Percentiles rank a stretch among this genome's conserved stretches.
Conservation (phyloP, 164 flowering plant genomes). For the Vitis amurensis region DNA sequence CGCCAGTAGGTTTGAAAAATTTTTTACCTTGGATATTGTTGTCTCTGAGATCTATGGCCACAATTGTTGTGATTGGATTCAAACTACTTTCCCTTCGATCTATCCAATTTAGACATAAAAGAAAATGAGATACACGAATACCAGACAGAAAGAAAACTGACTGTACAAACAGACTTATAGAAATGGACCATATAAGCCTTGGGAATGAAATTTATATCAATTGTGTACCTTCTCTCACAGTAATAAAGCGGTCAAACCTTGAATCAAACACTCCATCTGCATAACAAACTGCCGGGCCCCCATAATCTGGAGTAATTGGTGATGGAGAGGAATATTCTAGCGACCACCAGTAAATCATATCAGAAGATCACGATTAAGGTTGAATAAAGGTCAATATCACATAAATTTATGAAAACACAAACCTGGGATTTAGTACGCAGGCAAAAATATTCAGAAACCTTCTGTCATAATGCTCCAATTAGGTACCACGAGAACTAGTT, state of each 20-base stretch:
- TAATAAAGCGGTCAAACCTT: slow-evolving; percentile 35
- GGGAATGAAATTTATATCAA: background rate
- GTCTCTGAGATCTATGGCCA: slow-evolving; percentile 40
- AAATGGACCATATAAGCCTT: background rate
- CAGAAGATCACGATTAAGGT: no score
- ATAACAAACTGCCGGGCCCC: slow-evolving; percentile 36
- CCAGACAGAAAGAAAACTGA: no score
- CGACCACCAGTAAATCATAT: background rate
- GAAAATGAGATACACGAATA: background rate
- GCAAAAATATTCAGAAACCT: no score
- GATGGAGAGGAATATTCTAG: slow-evolving; percentile 31
- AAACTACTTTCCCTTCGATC: slow-evolving; percentile 69
- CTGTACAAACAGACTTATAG: background rate
- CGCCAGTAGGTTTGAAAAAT: background rate
- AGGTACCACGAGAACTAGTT: no score
- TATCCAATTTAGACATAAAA: slow-evolving; percentile 12
- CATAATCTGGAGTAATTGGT: slow-evolving; percentile 52
- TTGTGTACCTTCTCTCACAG: slow-evolving; percentile 47
- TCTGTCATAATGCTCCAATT: no score
- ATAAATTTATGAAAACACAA: background rate
- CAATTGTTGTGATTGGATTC: slow-evolving; percentile 71
- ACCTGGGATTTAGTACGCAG: no score
- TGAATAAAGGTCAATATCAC: no score
- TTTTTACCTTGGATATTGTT: slow-evolving; percentile 54
- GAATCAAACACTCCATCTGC: slow-evolving; percentile 63